Conservation (phyloP, 192 early-diverging fungal species). For the Mortierella alpina region DNA sequence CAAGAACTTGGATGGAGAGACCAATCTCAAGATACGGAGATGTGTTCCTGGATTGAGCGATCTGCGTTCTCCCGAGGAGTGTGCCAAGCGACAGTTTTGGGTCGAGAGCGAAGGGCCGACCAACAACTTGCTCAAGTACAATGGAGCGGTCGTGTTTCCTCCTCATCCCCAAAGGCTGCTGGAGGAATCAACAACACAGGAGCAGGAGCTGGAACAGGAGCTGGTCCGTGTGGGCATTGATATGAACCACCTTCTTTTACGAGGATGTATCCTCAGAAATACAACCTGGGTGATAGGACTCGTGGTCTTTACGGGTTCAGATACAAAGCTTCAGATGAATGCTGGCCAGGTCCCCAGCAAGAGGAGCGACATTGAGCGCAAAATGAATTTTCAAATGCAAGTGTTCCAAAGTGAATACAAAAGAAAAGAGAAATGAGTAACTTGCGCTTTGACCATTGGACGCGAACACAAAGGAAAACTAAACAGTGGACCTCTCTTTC, state of each 20-base stretch:
- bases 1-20: constrained; percentile 85
- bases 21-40: constrained; percentile 79
- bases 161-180: constrained; percentile 1
- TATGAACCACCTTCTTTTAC: constrained; percentile 73
- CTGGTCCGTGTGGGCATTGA: constrained; percentile 60
- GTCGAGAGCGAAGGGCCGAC: constrained; percentile 73
- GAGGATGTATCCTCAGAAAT: constrained; percentile 80
- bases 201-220: constrained; percentile 8
- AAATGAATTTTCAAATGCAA: constrained; percentile 77
- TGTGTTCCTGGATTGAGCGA: constrained; percentile 62
- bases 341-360: constrained; percentile 78
- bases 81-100: constrained; percentile 51
- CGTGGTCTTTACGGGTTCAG: constrained; percentile 78
- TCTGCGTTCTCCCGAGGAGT: constrained; percentile 66
- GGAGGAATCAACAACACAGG: neutral
- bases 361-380: constrained; percentile 72
- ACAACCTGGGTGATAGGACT: constrained; percentile 81
- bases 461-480: neutral
- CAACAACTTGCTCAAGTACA: constrained; percentile 70
- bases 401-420: constrained; percentile 4
- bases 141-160: constrained; percentile 64
- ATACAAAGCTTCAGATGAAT: constrained; percentile 84
- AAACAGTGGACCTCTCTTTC: neutral
- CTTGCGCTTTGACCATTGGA: neutral
- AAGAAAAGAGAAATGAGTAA: neutral